Evolutionary conservation across 768 basidiomycete genomes (phyloP).

Genomic region (Pulveroboletus sp.): DNA sequence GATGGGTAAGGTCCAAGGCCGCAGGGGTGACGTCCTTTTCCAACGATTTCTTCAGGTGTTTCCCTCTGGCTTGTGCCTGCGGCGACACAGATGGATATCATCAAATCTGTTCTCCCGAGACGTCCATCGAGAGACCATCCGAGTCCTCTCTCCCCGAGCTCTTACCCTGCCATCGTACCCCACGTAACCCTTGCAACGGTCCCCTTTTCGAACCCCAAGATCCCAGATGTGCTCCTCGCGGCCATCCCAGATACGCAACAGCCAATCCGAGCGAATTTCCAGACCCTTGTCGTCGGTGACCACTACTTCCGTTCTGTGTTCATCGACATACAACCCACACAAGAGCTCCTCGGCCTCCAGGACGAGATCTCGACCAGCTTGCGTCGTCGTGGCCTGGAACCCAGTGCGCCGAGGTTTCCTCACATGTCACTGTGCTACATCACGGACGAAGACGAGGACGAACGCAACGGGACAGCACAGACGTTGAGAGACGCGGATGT

Average conservation of each 20-base stretch:
- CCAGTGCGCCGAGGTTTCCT: conserved; percentile 55
- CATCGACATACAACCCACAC: conserved; percentile 43
- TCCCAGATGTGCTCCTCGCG: conserved; percentile 29
- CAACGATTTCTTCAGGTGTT: conserved; percentile 37
- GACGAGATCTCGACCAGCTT: conserved; percentile 38
- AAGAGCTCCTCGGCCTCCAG: conserved; percentile 47
- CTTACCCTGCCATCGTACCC: conserved; percentile 60
- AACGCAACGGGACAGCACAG: conserved; percentile 46
- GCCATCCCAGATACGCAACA: conserved; percentile 35
- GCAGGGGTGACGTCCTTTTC: background rate
- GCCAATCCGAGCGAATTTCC: conserved; percentile 44
- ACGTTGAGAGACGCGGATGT: conserved; percentile 36
- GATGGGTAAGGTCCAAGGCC: conserved; percentile 21
- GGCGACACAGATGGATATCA: conserved; percentile 35
- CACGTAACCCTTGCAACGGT: conserved; percentile 64
- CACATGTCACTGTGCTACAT: conserved; percentile 77
- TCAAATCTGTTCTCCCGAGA: conserved; percentile 47
- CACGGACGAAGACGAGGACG: conserved; percentile 53
- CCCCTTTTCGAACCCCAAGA: conserved; percentile 21
- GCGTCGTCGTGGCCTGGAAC: conserved; percentile 32
- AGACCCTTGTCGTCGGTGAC: conserved; percentile 49
- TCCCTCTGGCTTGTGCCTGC: conserved; percentile 71
- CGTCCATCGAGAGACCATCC: conserved; percentile 15
- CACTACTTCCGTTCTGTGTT: conserved; percentile 73
- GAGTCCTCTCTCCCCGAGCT: conserved; percentile 27